A percentile compares a stretch with the other conserved stretches of the same genome.
These are phyloP conservation scores for Solanum dulcamara DNA, from an alignment of 257 asterid species.

Conservation along the genomic window DNA sequence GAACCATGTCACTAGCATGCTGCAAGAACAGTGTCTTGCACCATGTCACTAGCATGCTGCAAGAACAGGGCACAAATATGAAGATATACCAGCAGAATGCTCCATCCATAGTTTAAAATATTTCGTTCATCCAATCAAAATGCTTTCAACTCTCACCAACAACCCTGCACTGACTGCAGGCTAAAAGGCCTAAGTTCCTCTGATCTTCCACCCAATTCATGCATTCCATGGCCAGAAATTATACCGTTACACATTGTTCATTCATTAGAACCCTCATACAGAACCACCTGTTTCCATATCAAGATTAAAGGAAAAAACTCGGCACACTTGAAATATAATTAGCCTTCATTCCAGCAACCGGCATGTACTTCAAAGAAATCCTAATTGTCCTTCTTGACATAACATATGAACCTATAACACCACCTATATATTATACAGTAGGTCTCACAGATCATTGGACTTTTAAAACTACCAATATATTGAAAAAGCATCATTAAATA, in stretches of 20 bases:
- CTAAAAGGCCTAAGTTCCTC: not conserved
- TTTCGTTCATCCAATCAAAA: not conserved
- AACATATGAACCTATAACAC: not conserved
- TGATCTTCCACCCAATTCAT: not conserved
- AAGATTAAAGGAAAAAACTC: not conserved
- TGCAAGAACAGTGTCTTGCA: not conserved
- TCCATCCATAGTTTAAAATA: not conserved
- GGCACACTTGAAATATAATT: not conserved
- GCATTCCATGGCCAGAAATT: not conserved
- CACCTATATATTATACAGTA: not conserved
- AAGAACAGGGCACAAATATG: not conserved
- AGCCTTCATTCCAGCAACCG: not conserved
- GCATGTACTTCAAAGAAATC: not conserved
- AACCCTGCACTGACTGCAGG: not conserved
- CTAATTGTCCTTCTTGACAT: not conserved
- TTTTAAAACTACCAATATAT: not conserved
- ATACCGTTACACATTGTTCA: not conserved
- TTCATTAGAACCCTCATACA: not conserved
- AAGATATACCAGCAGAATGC: not conserved
- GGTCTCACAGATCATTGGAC: not conserved
- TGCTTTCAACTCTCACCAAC: not conserved
- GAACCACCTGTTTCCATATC: not conserved
- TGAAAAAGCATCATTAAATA: not conserved
- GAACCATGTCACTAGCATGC: not conserved
- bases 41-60: not conserved